These are phyloP conservation scores for Euphorbia pulcherrima DNA, from an alignment of 345 rosid genomes.

Conservation along the genomic window DNA sequence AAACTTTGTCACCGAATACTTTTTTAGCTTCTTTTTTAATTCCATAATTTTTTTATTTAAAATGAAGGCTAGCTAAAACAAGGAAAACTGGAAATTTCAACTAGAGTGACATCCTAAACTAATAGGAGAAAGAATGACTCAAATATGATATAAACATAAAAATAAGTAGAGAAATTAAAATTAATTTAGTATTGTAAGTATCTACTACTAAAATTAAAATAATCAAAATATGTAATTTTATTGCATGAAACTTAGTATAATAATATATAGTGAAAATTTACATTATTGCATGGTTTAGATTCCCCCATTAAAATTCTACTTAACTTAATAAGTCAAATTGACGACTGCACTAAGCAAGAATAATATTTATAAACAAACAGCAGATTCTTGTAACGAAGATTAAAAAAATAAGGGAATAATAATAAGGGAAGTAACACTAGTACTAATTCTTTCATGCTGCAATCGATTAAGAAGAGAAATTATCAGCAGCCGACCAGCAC, in stretches of 20 bases:
- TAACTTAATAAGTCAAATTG: background rate
- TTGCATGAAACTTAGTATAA: background rate
- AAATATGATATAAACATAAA: no score
- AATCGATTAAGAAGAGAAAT: conserved; percentile 16
- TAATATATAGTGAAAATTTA: no score
- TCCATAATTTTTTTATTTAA: no score
- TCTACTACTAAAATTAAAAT: no score
- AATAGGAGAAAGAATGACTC: no score
- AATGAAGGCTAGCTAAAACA: no score
- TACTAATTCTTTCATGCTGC: background rate
- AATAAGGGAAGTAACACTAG: conserved; percentile 9
- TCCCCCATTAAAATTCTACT: background rate
- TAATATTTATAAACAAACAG: background rate
- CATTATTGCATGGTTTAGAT: background rate
- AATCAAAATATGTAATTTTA: no score
- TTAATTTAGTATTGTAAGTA: no score
- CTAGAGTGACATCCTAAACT: no score
- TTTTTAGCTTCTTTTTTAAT: no score
- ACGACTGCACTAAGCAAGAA: conserved; percentile 7
- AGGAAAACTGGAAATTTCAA: no score
- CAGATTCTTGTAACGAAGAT: background rate
- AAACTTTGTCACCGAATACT: background rate
- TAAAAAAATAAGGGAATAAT: background rate
- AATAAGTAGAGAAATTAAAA: no score
- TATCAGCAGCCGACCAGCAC: conserved; percentile 15